A percentile compares a stretch with the other conserved stretches of the same genome.
These are phyloP conservation scores for Coemansia umbellata DNA, from an alignment of 192 early-diverging fungal genomes.

Conservation along the genomic window DNA sequence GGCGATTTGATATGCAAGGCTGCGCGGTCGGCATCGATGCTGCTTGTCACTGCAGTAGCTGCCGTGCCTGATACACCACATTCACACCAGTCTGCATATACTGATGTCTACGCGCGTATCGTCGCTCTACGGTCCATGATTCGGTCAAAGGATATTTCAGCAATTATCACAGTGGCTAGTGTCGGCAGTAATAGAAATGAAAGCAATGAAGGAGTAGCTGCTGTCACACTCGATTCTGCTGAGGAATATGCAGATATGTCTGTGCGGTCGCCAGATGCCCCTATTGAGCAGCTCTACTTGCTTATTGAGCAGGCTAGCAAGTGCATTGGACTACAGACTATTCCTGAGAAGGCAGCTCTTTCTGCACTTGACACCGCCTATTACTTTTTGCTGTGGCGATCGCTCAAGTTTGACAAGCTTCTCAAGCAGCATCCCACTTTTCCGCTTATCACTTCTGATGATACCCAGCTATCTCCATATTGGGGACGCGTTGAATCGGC, in stretches of 20 bases:
- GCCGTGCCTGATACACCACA: slow-evolving; percentile 14
- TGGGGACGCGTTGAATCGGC: neutral
- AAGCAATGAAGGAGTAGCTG: neutral
- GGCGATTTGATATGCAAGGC: slow-evolving; percentile 19
- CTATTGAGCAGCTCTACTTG: slow-evolving; percentile 8
- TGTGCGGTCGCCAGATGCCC: slow-evolving; percentile 1
- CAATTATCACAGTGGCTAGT: neutral
- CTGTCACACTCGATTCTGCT: neutral
- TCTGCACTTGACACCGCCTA: slow-evolving; percentile 33
- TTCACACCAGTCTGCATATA: slow-evolving; percentile 5
- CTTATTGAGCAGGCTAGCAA: slow-evolving; percentile 13
- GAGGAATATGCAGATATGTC: neutral
- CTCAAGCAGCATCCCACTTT: slow-evolving; percentile 4
- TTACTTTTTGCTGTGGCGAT: slow-evolving; percentile 38
- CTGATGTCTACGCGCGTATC: slow-evolving; percentile 20
- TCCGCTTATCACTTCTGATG: neutral
- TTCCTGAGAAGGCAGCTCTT: slow-evolving; percentile 19
- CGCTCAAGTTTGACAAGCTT: slow-evolving; percentile 15
- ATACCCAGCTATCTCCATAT: neutral
- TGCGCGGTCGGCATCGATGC: slow-evolving; percentile 5
- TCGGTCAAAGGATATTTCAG: slow-evolving; percentile 19
- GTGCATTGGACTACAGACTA: slow-evolving; percentile 2
- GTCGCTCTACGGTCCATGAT: slow-evolving; percentile 26
- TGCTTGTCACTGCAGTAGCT: slow-evolving; percentile 14
- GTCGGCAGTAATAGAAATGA: neutral